A percentile compares a stretch with the other conserved stretches of the same genome.
Conservation (phyloP, 1,139 yeast genomes). For the Yamadazyma membranifaciens region DNA sequence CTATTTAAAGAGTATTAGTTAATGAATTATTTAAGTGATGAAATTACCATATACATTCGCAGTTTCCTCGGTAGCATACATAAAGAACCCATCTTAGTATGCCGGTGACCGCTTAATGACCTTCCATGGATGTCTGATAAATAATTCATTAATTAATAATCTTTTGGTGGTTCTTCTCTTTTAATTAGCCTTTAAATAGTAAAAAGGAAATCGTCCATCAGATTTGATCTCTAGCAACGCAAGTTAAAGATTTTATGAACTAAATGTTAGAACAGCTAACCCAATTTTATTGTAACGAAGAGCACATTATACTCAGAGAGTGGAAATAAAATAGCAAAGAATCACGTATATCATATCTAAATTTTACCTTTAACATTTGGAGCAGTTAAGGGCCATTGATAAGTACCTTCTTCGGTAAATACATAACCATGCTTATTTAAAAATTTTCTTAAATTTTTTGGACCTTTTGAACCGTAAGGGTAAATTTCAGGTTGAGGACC, state of each 20-base stretch:
- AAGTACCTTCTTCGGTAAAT: constrained; percentile 56
- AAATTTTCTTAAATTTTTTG: constrained; percentile 60
- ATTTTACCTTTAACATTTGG: constrained; percentile 35
- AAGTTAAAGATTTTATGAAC: background rate
- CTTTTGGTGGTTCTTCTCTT: too few relatives aligned
- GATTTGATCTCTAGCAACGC: background rate
- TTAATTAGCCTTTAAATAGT: too few relatives aligned
- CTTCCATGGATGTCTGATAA: constrained; percentile 72
- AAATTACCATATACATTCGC: constrained; percentile 80
- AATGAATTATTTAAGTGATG: constrained; percentile 53
- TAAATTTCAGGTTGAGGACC: constrained; percentile 66
- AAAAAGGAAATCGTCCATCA: too few relatives aligned
- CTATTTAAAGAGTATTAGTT: constrained; percentile 16
- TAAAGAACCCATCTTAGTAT: constrained; percentile 76
- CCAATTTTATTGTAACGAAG: too few relatives aligned
- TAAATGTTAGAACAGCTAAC: too few relatives aligned
- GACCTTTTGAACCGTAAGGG: constrained; percentile 93
- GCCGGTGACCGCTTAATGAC: constrained; percentile 75
- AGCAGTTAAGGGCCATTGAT: constrained; percentile 82
- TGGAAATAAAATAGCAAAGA: background rate
- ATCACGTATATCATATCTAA: constrained; percentile 5
- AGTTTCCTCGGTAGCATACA: constrained; percentile 91
- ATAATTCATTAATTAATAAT: constrained; percentile 6
- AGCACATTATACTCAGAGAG: too few relatives aligned
- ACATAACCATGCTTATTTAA: constrained; percentile 69